A percentile compares a stretch with the other conserved stretches of the same genome.
These are phyloP conservation scores for Withania somnifera DNA, from an alignment of 305 asterid species.

Conservation along the genomic window DNA sequence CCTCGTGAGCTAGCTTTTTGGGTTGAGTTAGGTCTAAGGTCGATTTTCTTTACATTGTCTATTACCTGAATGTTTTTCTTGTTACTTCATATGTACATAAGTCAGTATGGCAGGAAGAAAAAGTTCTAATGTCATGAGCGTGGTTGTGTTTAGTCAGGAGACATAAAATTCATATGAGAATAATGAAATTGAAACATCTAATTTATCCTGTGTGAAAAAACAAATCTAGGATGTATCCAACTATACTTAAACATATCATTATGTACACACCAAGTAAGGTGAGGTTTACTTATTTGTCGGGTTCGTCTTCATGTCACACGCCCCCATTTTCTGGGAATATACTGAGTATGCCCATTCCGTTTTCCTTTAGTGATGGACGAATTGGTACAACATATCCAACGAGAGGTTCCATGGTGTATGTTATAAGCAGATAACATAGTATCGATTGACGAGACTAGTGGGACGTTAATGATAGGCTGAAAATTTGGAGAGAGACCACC, in stretches of 20 bases:
- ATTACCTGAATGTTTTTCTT: background rate
- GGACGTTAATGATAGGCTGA: too few species aligned
- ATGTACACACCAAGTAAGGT: background rate
- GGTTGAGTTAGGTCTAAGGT: background rate
- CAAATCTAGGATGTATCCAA: background rate
- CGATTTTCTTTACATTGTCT: background rate
- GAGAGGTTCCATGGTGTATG: too few species aligned
- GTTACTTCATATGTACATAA: background rate
- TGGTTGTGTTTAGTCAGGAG: background rate
- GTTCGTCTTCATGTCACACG: background rate
- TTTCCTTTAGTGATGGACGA: too few species aligned
- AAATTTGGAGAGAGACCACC: too few species aligned
- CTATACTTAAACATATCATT: background rate
- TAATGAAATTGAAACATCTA: background rate
- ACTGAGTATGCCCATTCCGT: too few species aligned
- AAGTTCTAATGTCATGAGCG: background rate
- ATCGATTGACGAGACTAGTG: too few species aligned
- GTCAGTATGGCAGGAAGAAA: background rate
- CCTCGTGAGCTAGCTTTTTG: background rate
- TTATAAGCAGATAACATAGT: too few species aligned
- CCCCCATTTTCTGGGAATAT: too few species aligned
- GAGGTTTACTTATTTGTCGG: background rate
- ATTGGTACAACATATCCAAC: too few species aligned
- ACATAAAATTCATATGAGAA: background rate
- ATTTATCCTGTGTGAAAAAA: background rate